phyloP scores from a whole-genome alignment of 768 basidiomycete genomes.

The Dictyophora rubrovolvata region DNA sequence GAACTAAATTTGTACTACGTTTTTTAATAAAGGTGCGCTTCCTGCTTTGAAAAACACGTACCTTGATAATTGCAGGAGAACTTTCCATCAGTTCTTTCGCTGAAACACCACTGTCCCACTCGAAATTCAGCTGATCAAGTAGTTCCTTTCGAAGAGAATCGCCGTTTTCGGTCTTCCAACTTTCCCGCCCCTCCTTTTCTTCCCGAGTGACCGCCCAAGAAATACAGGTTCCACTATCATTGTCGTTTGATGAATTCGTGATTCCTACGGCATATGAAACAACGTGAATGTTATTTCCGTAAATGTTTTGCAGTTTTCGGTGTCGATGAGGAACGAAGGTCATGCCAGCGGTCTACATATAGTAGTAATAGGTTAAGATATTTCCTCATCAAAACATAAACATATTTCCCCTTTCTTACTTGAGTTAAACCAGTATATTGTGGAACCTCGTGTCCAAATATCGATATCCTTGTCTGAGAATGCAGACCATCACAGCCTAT shows the following conservation, averaged over 20 bases:
- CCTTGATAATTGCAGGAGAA: conserved; percentile 21
- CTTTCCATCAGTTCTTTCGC: conserved; percentile 19
- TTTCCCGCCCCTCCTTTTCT: conserved; percentile 30
- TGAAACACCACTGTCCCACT: conserved; percentile 18
- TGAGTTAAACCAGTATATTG: conserved; percentile 31
- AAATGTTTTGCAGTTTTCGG: conserved; percentile 22
- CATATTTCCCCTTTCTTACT: conserved; percentile 21
- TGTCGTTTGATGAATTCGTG: neutral
- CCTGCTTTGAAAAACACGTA: conserved; percentile 2
- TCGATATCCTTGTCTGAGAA: conserved; percentile 25
- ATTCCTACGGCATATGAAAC: conserved; percentile 25
- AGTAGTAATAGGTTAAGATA: neutral
- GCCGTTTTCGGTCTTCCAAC: conserved; percentile 29
- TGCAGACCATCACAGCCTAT: conserved; percentile 38
- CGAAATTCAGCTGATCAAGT: conserved; percentile 16
- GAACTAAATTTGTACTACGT: conserved; percentile 19
- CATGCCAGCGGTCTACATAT: conserved; percentile 25
- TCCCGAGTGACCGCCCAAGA: conserved; percentile 20
- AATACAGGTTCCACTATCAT: neutral
- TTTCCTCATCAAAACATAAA: neutral
- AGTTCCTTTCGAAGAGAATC: conserved; percentile 10
- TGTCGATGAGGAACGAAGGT: conserved; percentile 17
- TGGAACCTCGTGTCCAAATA: conserved; percentile 28
- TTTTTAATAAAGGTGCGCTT: neutral
- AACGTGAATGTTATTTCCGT: conserved; percentile 28